Evolutionary conservation across 2,329 filamentous ascomycete species (phyloP).

Genomic region (Aspergillus transmontanensis): DNA sequence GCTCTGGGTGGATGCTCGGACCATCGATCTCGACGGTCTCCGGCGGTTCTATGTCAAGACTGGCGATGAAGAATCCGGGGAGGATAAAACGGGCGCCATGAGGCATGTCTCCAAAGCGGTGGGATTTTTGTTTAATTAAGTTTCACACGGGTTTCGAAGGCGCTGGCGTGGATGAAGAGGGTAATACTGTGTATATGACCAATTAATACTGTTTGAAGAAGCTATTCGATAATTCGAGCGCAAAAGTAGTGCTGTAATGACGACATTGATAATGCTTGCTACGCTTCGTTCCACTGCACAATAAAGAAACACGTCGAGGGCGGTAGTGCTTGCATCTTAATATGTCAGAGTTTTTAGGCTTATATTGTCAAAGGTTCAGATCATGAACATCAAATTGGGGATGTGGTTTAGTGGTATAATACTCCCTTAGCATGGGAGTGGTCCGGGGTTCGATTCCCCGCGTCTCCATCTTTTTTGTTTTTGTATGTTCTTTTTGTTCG

Average conservation of each 20-base stretch:
- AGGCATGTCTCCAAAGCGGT: constrained; percentile 11
- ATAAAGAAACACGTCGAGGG: too few relatives aligned
- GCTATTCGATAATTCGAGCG: background rate
- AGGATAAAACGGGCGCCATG: constrained; percentile 7
- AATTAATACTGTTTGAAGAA: background rate
- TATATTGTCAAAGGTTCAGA: too few relatives aligned
- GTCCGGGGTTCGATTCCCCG: background rate
- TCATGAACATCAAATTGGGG: background rate
- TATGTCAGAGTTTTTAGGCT: too few relatives aligned
- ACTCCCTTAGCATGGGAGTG: background rate
- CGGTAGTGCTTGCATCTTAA: too few relatives aligned
- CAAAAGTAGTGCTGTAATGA: background rate
- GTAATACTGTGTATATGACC: background rate
- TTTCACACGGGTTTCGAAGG: background rate
- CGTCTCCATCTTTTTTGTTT: background rate
- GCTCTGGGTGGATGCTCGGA: constrained; percentile 36
- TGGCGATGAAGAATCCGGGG: constrained; percentile 17
- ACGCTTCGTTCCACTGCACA: too few relatives aligned
- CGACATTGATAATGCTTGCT: too few relatives aligned
- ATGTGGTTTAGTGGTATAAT: constrained; percentile 2
- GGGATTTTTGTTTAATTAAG: constrained; percentile 9
- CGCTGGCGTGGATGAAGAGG: background rate
- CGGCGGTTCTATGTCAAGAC: constrained; percentile 19
- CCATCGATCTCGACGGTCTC: constrained; percentile 38
- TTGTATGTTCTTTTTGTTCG: background rate